A percentile compares a stretch with the other conserved stretches of the same genome.
Conservation (phyloP, 202 grass and related monocot species). For the Eragrostis tef region DNA sequence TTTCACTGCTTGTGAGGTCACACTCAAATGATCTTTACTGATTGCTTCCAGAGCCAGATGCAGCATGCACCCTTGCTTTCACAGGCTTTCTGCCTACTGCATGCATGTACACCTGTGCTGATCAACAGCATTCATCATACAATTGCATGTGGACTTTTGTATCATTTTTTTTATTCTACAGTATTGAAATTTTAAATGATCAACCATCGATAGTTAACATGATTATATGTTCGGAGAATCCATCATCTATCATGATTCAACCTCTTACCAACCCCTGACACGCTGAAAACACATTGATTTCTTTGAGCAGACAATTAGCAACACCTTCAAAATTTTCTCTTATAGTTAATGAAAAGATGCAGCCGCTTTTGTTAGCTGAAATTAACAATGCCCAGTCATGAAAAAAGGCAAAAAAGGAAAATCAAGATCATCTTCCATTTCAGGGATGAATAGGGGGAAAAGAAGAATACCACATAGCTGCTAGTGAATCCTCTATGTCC, state of each 20-base stretch:
- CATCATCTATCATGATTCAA: slow-evolving; percentile 62
- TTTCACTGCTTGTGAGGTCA: slow-evolving; percentile 67
- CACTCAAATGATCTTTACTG: slow-evolving; percentile 56
- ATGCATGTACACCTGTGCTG: slow-evolving; percentile 16
- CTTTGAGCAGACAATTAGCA: slow-evolving; percentile 30
- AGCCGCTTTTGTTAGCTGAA: slow-evolving; percentile 37
- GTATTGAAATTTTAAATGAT: slow-evolving; percentile 41
- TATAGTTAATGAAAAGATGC: slow-evolving; percentile 30
- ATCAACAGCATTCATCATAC: slow-evolving; percentile 50
- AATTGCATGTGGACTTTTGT: slow-evolving; percentile 45
- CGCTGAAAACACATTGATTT: slow-evolving; percentile 39
- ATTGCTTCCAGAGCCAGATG: slow-evolving; percentile 49
- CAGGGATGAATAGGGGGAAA: background rate
- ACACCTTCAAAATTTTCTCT: slow-evolving; percentile 43
- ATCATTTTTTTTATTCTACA: slow-evolving; percentile 42
- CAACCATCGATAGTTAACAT: slow-evolving; percentile 59
- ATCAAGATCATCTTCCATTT: background rate
- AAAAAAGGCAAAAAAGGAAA: background rate
- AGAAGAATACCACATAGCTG: background rate
- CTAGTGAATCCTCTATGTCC: background rate
- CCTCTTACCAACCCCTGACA: slow-evolving; percentile 50
- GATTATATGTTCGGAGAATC: slow-evolving; percentile 48
- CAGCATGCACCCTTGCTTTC: slow-evolving; percentile 55
- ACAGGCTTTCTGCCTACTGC: slow-evolving; percentile 15
- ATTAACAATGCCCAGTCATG: slow-evolving; percentile 25